These are phyloP conservation scores for Mallotus repandus DNA, from an alignment of 441 rosid species.

Conservation along the genomic window DNA sequence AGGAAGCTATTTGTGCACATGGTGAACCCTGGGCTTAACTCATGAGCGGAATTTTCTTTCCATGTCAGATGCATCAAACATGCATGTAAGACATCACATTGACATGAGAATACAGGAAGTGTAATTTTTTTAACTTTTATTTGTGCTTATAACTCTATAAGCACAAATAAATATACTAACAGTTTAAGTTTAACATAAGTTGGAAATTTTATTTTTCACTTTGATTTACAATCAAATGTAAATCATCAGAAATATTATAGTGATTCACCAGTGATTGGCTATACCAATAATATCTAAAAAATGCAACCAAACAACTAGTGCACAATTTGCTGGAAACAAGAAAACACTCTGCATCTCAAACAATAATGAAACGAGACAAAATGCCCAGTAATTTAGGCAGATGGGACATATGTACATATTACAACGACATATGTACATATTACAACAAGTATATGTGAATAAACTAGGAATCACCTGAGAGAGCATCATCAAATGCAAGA, in stretches of 20 bases:
- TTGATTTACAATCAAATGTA: not conserved
- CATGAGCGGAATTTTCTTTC: not conserved
- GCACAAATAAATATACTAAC: not conserved
- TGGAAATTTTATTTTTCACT: not conserved
- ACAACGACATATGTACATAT: not conserved
- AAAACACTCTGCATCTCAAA: conserved; percentile 1
- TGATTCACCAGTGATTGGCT: not conserved
- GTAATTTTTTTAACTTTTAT: not conserved
- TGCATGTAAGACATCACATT: no score
- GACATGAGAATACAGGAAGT: not conserved
- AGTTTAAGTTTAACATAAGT: not conserved
- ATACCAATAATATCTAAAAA: not conserved
- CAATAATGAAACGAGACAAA: not conserved
- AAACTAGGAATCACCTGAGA: conserved; percentile 50
- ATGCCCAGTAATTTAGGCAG: not conserved
- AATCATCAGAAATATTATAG: not conserved
- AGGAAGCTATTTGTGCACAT: no score
- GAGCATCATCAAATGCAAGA: conserved; percentile 61
- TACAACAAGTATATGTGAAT: conserved; percentile 9
- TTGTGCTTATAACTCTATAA: not conserved
- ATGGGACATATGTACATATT: not conserved
- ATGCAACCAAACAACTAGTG: not conserved
- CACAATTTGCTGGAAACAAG: conserved; percentile 4
- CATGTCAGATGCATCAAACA: not conserved
- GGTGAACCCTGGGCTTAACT: not conserved